These are phyloP conservation scores for Aspergillus hortae DNA, from an alignment of 2,329 filamentous ascomycete species.

Conservation along the genomic window DNA sequence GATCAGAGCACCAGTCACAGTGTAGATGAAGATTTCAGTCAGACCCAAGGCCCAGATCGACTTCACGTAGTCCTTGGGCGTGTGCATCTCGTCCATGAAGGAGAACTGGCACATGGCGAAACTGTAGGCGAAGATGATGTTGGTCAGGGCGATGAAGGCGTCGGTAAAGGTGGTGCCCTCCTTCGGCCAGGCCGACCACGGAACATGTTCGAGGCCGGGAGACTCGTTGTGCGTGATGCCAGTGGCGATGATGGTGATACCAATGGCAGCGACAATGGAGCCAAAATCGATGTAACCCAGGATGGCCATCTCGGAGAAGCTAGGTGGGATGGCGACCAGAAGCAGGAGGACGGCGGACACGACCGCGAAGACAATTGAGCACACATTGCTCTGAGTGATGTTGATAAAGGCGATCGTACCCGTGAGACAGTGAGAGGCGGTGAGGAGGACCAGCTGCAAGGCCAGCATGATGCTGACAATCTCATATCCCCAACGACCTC, in stretches of 20 bases:
- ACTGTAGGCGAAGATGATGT: conserved; percentile 41
- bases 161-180: conserved; percentile 29
- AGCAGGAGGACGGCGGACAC: conserved; percentile 39
- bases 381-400: conserved; percentile 39
- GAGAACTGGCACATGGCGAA: conserved; percentile 36
- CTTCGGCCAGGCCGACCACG: conserved; percentile 28
- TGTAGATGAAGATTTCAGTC: conserved; percentile 22
- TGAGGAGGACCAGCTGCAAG: conserved; percentile 41
- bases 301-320: conserved; percentile 36
- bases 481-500: conserved; percentile 42
- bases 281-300: conserved; percentile 37
- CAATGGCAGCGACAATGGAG: conserved; percentile 33
- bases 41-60: conserved; percentile 21
- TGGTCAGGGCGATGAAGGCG: conserved; percentile 32
- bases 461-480: conserved; percentile 42
- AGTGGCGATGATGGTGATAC: conserved; percentile 35
- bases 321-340: conserved; percentile 31
- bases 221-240: conserved; percentile 24
- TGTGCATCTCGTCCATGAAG: conserved; percentile 26
- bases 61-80: conserved; percentile 21
- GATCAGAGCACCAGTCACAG: conserved; percentile 22
- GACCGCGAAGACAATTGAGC: conserved; percentile 42
- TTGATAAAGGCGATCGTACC: conserved; percentile 45
- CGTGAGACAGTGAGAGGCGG: conserved; percentile 44
- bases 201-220: conserved; percentile 22